Evolutionary conservation across 73 alveolate genomes (phyloP).

Genomic region (Paramecium primaurelia): DNA sequence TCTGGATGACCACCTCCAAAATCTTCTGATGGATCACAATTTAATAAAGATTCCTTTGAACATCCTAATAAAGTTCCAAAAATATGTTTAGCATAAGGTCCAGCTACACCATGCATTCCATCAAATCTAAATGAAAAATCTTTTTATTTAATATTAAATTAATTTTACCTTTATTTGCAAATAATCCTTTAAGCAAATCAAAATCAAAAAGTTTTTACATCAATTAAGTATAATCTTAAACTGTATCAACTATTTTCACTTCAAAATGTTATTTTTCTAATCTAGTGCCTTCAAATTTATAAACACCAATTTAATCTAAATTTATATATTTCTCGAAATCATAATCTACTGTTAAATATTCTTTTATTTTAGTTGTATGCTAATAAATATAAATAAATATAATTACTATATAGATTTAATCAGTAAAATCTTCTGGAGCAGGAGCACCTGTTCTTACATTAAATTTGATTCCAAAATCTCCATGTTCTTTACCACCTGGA

Average conservation of each 20-base stretch:
- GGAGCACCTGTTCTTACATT: conserved; percentile 98
- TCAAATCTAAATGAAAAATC: conserved; percentile 93
- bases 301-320: conserved; percentile 52
- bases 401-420: conserved; percentile 77
- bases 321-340: conserved; percentile 67
- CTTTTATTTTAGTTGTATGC: conserved; percentile 71
- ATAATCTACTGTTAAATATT: conserved; percentile 73
- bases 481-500: conserved; percentile 97
- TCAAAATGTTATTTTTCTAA: conserved; percentile 51
- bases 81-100: conserved; percentile 95
- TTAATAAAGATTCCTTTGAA: conserved; percentile 67
- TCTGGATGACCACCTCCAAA: conserved; percentile 99
- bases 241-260: conserved; percentile 82
- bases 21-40: conserved; percentile 91
- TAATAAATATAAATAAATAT: conserved; percentile 37
- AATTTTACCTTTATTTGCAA: conserved; percentile 67
- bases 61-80: conserved; percentile 88
- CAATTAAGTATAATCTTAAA: conserved; percentile 86
- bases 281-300: not conserved
- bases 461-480: conserved; percentile 97
- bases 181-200: conserved; percentile 80
- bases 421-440: conserved; percentile 93
- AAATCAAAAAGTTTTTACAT: conserved; percentile 92
- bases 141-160: not conserved
- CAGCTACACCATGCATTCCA: conserved; percentile 97